phyloP scores from a whole-genome alignment of 768 basidiomycete species.

The Pulveroboletus sp. region DNA sequence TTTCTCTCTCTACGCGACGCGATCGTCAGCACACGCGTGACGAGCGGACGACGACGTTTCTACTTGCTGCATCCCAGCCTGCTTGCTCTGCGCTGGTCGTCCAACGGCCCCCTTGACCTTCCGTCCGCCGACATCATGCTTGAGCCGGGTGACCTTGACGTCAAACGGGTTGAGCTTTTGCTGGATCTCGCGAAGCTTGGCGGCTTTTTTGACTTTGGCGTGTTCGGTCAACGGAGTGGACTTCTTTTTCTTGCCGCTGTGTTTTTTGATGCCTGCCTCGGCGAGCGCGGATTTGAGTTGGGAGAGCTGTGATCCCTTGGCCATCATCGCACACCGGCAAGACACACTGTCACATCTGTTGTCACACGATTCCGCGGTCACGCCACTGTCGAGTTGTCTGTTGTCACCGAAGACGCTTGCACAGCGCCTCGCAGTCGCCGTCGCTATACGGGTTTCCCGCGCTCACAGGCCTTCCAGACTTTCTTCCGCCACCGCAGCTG shows the following conservation, averaged over 20 bases:
- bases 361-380: not conserved
- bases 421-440: not conserved
- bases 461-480: too few relatives aligned
- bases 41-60: slow-evolving; percentile 21
- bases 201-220: slow-evolving; percentile 78
- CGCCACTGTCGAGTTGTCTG: too few relatives aligned
- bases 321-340: slow-evolving; percentile 17
- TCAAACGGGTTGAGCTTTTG: slow-evolving; percentile 92
- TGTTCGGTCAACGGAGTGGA: slow-evolving; percentile 54
- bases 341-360: not conserved
- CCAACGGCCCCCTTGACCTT: slow-evolving; percentile 81
- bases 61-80: slow-evolving; percentile 87
- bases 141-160: slow-evolving; percentile 84
- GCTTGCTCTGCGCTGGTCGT: slow-evolving; percentile 82
- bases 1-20: slow-evolving; percentile 65
- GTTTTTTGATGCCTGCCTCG: slow-evolving; percentile 70
- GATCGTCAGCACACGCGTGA: slow-evolving; percentile 4
- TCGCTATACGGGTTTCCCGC: not conserved
- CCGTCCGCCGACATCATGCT: slow-evolving; percentile 89
- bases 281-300: slow-evolving; percentile 86
- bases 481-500: not conserved
- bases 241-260: slow-evolving; percentile 66
- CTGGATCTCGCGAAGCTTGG: slow-evolving; percentile 80
- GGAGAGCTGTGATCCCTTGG: slow-evolving; percentile 82
- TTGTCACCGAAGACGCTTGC: too few relatives aligned